Base-by-base conservation (phyloP, 2,329 filamentous ascomycete species). In the Thermomyces lanuginosus region DNA sequence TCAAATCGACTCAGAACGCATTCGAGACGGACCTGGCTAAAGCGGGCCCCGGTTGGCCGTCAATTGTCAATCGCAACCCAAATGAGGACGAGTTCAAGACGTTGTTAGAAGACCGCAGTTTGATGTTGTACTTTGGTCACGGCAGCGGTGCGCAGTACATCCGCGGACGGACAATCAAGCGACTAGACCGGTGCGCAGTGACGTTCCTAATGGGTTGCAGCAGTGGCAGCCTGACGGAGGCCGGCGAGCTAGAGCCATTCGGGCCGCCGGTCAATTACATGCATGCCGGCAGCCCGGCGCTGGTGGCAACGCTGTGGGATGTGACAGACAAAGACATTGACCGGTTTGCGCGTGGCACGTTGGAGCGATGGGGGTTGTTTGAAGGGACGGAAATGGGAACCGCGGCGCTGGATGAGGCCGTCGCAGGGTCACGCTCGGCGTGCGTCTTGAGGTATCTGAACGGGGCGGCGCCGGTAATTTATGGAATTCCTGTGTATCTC, bases 301-400 rank as follows among this genome's bases (percentile, higher is more conserved):
- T 95, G 6, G 73, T 95, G 2, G 89, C 83, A 23, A 93, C 84
- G 9, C 62, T 98, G 19, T 98, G 89, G 89, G 89, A 98, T 51
- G 89, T 98, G 26, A 98, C 89, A 6, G 89, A 98, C 49, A 80
- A 80, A 43, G 89, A 98, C 50, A 92, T 93, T 49, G 91, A 98
- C 57, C 77, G 84, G 10, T 92, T 92, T 50, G 79, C 84, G 0
- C 72, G 76, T 17, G 64, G 67, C 14, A 61, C 78, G 2, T 78
- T 92, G 48, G 78, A 89, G 46, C 66, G 76, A 41, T 98, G 89
- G 89, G 89, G 89, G 0, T 51, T 98, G 5, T 59, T 78, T 41
- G 40, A 50, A 64, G 64, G 31, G 50, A 24, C 22, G 22, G 16
- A 24, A 14, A 13, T 26, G 15, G 23, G 10, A 10, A 34, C 46